A percentile compares a stretch with the other conserved stretches of the same genome.
Evolutionary conservation across 331 rosid genomes (phyloP).

Genomic region (Acacia concinna): DNA sequence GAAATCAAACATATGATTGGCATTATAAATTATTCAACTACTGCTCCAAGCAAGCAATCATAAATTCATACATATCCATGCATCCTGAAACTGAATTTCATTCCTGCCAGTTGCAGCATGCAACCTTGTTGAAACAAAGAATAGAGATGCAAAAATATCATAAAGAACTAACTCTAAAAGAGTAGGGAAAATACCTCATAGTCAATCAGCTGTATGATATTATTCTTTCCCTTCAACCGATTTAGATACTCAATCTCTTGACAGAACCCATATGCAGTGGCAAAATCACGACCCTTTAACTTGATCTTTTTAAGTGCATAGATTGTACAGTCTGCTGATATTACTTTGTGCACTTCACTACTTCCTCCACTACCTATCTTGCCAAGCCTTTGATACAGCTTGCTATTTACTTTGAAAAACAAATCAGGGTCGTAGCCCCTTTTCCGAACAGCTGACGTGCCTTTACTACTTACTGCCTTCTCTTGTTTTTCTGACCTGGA

Average conservation of each 20-base stretch:
- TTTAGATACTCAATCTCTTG: conserved; percentile 94
- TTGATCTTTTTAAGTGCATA: conserved; percentile 91
- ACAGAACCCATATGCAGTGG: conserved; percentile 95
- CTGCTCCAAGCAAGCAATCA: neutral
- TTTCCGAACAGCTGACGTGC: conserved; percentile 59
- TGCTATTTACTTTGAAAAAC: conserved; percentile 92
- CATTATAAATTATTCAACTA: neutral
- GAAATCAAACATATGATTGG: neutral
- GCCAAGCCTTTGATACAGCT: conserved; percentile 95
- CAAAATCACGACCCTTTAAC: conserved; percentile 94
- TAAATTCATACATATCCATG: neutral
- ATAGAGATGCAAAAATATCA: conserved; percentile 19
- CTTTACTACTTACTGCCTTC: conserved; percentile 61
- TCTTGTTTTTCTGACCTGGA: conserved; percentile 63
- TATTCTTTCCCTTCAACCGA: conserved; percentile 78
- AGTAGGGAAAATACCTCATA: conserved; percentile 66
- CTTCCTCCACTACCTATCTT: conserved; percentile 99
- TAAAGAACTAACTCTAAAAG: conserved; percentile 1
- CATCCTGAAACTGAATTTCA: conserved; percentile 22
- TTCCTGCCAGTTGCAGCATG: conserved; percentile 19
- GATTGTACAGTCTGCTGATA: conserved; percentile 89
- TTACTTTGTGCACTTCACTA: conserved; percentile 98
- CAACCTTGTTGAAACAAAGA: neutral
- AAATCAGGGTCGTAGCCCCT: conserved; percentile 86
- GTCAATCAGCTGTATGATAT: conserved; percentile 90